These are phyloP conservation scores for Saccharomyces mikatae DNA, from an alignment of 805 yeast species.

Conservation along the genomic window DNA sequence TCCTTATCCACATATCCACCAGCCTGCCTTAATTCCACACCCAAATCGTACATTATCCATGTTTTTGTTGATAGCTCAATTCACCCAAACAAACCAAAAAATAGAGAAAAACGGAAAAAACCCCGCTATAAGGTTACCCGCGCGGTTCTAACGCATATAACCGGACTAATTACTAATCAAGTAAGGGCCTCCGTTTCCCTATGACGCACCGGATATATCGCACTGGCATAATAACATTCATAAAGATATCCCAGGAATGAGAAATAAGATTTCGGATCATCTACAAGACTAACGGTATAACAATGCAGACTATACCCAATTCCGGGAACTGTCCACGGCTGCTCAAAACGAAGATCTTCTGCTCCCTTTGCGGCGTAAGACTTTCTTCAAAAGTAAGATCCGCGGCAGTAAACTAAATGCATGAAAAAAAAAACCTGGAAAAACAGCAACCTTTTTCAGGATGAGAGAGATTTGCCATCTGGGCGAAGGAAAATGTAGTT, in stretches of 20 bases:
- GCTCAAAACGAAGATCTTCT: background rate
- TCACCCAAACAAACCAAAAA: background rate
- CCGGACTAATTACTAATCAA: background rate
- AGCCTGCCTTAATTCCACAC: background rate
- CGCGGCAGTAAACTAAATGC: background rate
- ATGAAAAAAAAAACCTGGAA: background rate
- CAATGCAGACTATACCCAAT: background rate
- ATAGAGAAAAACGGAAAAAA: background rate
- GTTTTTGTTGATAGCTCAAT: background rate
- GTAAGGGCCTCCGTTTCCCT: background rate
- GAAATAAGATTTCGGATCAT: background rate
- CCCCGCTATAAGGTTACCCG: background rate
- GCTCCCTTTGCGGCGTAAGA: background rate
- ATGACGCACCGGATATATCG: background rate
- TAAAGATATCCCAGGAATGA: too few relatives aligned
- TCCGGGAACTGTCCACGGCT: background rate
- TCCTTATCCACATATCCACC: background rate
- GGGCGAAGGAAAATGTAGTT: background rate
- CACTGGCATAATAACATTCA: background rate
- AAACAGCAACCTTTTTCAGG: background rate
- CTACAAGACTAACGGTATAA: background rate
- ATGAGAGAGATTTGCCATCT: background rate
- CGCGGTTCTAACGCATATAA: background rate
- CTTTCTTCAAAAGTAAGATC: background rate
- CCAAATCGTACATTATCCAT: background rate